Base-by-base conservation (phyloP, 2,329 filamentous ascomycete genomes). In the Beauveria sp. region DNA sequence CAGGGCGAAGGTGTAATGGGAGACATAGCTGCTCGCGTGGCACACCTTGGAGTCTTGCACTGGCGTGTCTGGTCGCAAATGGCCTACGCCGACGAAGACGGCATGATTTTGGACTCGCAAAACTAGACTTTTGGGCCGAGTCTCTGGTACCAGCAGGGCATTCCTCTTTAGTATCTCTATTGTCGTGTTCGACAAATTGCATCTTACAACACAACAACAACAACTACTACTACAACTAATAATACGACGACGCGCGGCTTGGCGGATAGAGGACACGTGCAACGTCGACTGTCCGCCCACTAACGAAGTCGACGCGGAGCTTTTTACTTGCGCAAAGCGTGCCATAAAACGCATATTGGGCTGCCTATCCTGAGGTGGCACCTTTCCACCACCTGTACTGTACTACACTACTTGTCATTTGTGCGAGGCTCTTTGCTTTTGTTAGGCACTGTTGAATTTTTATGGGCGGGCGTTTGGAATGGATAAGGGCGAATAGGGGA, bases 41-140 rank as follows among this genome's bases (percentile, higher is more conserved):
- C 91, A 6, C 93, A 97, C 70, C 85, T 97, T 50, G 86, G 90
- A 16, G 81, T 95, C 6, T 77, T 98, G 26, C 92, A 97, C 74
- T 97, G 93, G 92, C 84, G 90, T 54, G 88, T 96, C 3, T 98
- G 93, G 91, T 83, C 84, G 1, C 84, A 85, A 2, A 78, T 96
- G 59, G 85, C 89, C 14, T 96, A 96, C 71, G 66, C 76, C 16
- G 74, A 73, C 28, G 79, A 78, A 31, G 63, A 68, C 34, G 72
- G 71, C 54, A 72, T 74, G 69, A 64, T 67, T 31, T 63, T 74
- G 60, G 74, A 76, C 46, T 53, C 59, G 42, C 28, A 54, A 49
- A 40, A 7, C 26, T 54, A 61, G 18, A 42, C 3, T 28, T 10
- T 20, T 31, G 31, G 22, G n/a, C 12, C 43, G 42, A 20, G n/a